phyloP scores from a whole-genome alignment of 768 basidiomycete species.

The Phaffia tasmanica region DNA sequence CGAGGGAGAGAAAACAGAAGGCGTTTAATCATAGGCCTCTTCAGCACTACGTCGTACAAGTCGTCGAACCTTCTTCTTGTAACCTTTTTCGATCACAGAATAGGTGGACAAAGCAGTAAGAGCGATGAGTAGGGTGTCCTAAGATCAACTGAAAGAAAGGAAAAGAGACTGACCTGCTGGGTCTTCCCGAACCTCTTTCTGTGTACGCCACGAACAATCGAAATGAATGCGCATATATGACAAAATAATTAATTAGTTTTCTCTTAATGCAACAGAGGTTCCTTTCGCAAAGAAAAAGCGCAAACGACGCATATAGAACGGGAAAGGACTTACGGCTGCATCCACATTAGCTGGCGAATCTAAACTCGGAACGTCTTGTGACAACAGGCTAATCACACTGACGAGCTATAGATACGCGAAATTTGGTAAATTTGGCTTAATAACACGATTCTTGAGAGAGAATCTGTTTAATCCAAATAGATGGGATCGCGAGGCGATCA shows the following conservation, averaged over 20 bases:
- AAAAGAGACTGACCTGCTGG: slow-evolving; percentile 28
- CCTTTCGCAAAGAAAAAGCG: no score
- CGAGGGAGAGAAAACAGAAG: not conserved
- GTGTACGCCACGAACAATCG: not conserved
- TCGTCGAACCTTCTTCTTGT: slow-evolving; percentile 92
- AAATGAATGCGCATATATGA: no score
- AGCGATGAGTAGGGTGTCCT: not conserved
- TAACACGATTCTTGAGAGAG: not conserved
- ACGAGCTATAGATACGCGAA: slow-evolving; percentile 53
- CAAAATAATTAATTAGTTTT: no score
- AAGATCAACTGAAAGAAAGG: not conserved
- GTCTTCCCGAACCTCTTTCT: slow-evolving; percentile 36
- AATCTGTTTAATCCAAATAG: not conserved
- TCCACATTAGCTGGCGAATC: slow-evolving; percentile 95
- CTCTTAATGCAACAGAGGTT: no score
- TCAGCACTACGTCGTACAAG: slow-evolving; percentile 17
- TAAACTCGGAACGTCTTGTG: slow-evolving; percentile 77
- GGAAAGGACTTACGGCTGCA: slow-evolving; percentile 49
- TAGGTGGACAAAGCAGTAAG: not conserved
- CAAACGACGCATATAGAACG: not conserved
- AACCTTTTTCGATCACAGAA: slow-evolving; percentile 43
- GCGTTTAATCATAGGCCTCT: slow-evolving; percentile 18
- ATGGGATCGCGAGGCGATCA: slow-evolving; percentile 11
- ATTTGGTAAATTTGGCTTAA: not conserved
- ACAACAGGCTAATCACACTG: slow-evolving; percentile 90